Evolutionary conservation across 208 protist species (phyloP), one percentile per base, ranked within the genome.

Genomic region (Angomonas deanei): DNA sequence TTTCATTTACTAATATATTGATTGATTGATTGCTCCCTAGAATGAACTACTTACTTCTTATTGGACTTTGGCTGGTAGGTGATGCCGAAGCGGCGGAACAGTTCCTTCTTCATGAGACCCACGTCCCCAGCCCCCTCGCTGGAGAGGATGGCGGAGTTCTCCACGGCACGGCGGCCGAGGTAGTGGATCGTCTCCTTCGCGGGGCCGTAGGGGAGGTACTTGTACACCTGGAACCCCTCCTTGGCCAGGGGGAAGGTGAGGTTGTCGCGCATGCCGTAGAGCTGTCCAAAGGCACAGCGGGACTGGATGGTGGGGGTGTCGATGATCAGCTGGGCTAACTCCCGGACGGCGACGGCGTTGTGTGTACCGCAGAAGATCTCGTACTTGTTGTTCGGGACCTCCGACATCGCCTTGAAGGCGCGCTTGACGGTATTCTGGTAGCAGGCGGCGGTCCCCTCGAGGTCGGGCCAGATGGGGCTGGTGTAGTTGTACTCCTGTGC

Each of bases 201-300:
- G 28, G 97, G 97, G 10, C 97, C 97, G 71, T 98, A 99, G 5
- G 97, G 97, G 10, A 99, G 79, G 84, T 99, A 99, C 80, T 95
- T 96, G 79, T 83, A 94, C 8, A 92, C 82, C 47, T 81, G 71
- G 50, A 90, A 97, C 17, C 89, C 89, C 1, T 87, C 75, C 31
- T 76, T 72, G 34, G 90, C 92, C 5, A 98, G 84, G 3, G 91
- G 87, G 52, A 97, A 87, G 19, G 97, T 96, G 26, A 99, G 70
- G 74, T 98, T 86, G 68, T 99, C 97, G 42, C 81, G 83, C 97
- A 99, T 99, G 31, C 96, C 97, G 42, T 93, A 90, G 6, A 99
- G 84, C 76, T 99, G 97, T 2, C 86, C 97, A 71, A 98, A 98
- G 21, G 73, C 80, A 26, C 74, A 64, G 39, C 76, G 71, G 26